Base-by-base conservation (phyloP, 2,329 filamentous ascomycete species). In the Neocucurbitaria cava region DNA sequence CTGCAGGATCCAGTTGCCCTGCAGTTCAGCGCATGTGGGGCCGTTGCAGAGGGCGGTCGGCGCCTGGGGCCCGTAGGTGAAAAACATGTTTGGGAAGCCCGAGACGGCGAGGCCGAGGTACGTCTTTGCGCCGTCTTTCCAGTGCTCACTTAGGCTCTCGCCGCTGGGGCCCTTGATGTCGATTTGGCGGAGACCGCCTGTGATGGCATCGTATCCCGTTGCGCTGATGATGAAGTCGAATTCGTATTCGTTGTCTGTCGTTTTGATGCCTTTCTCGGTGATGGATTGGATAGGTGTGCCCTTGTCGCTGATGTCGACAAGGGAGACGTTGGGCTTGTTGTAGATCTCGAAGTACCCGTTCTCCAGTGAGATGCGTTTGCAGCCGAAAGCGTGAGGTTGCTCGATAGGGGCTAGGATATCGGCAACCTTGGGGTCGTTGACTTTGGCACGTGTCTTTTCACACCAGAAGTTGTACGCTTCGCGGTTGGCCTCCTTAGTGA, bases 41-140 rank as follows among this genome's bases (percentile, higher is more conserved):
- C 84, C 85, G 59, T 87, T 88, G 63, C 77, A 65, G 70, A 87
- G 73, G 0, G 83, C 77, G 0, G 83, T 86, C 0, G 85, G 85
- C 0, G 76, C 82, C n/a, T 87, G 85, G 0, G 79, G 75, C 0
- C 84, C 84, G 64, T 86, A 87, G 3, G 58, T 58, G 40, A 70
- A 65, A 56, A 82, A 77, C 53, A 82, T 63, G 23, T 54, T 51
- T 5, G 80, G 80, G 50, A 79, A 81, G 0, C 72, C 65, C 1
- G 71, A 54, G 1, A 75, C 68, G 2, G 64, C 62, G 5, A 79
- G 54, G 0, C 80, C 80, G 0, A 81, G 65, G 55, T 78, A 79
- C 0, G 74, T 69, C 21, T 53, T 58, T 4, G 42, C 46, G 17
- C 61, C 62, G 1, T 62, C 51, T 21, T 54, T 54, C 61, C 60